These are phyloP conservation scores for Dacryopinax primogenitus DNA, from an alignment of 768 basidiomycete species.

Conservation along the genomic window DNA sequence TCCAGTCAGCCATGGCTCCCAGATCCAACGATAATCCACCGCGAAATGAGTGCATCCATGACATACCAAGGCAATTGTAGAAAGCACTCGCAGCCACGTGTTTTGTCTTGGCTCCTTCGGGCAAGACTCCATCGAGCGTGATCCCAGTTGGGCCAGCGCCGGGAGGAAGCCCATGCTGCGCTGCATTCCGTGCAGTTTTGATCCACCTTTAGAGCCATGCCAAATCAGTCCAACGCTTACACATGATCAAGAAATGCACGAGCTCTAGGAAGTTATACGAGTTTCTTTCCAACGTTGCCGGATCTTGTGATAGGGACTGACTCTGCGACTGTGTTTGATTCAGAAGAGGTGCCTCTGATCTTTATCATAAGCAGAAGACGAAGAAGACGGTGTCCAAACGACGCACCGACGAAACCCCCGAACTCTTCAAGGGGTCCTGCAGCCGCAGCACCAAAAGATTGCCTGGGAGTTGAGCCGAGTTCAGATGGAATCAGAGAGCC, in stretches of 20 bases:
- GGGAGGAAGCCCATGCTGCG: conserved; percentile 40
- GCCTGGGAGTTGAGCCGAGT: neutral
- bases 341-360: neutral
- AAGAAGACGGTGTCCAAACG: too few species aligned
- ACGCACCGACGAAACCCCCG: neutral
- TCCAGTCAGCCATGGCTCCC: neutral
- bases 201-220: conserved; percentile 41
- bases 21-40: neutral
- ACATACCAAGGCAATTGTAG: conserved; percentile 69
- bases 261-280: conserved; percentile 73
- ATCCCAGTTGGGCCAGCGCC: conserved; percentile 31
- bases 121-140: conserved; percentile 54
- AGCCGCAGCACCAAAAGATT: neutral
- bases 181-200: conserved; percentile 44
- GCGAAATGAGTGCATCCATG: neutral
- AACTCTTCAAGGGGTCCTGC: neutral
- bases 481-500: neutral
- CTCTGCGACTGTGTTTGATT: neutral
- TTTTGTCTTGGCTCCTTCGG: conserved; percentile 49
- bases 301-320: neutral
- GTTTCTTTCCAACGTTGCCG: conserved; percentile 52
- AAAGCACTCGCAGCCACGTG: conserved; percentile 72
- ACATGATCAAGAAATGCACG: conserved; percentile 18
- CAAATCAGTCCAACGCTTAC: neutral
- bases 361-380: neutral